phyloP scores from a whole-genome alignment of 2,329 filamentous ascomycete species.

The Hypoxylon sp. region DNA sequence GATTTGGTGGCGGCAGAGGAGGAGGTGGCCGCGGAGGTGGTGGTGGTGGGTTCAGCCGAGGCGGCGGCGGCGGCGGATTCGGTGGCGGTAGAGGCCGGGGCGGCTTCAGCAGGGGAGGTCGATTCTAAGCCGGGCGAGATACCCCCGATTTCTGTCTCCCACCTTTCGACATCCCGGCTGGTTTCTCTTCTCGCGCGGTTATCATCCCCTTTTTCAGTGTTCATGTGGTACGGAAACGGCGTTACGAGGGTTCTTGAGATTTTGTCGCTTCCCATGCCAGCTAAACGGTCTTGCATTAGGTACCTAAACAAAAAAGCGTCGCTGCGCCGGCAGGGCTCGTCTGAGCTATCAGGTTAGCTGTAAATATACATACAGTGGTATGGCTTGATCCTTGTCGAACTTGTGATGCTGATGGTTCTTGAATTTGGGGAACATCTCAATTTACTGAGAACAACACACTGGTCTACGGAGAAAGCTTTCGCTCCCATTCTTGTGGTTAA shows the following conservation, averaged over 20 bases:
- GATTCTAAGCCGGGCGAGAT: conserved; percentile 31
- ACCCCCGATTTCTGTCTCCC: conserved; percentile 22
- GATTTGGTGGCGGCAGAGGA: conserved; percentile 64
- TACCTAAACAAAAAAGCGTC: conserved; percentile 5
- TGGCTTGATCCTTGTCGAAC: background rate
- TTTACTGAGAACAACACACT: background rate
- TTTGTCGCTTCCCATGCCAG: background rate
- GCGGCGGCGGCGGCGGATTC: conserved; percentile 54
- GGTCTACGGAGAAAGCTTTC: background rate
- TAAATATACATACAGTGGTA: conserved; percentile 11
- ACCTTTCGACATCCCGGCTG: background rate
- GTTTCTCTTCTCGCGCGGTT: conserved; percentile 1
- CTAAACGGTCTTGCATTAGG: background rate
- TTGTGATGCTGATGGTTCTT: background rate
- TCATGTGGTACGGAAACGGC: conserved; percentile 46
- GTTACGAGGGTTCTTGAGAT: conserved; percentile 43
- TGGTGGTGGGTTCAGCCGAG: conserved; percentile 55
- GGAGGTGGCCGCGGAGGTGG: conserved; percentile 61
- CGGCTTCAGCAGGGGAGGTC: conserved; percentile 52
- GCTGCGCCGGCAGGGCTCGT: background rate
- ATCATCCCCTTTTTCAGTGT: conserved; percentile 26
- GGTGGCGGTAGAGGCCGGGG: conserved; percentile 47
- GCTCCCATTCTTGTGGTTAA: background rate
- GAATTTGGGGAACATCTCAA: background rate
- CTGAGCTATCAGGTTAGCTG: background rate